Percentiles rank a stretch among this genome's conserved stretches.
Conservation (phyloP, 768 basidiomycete species). For the Pleurotus platypus region DNA sequence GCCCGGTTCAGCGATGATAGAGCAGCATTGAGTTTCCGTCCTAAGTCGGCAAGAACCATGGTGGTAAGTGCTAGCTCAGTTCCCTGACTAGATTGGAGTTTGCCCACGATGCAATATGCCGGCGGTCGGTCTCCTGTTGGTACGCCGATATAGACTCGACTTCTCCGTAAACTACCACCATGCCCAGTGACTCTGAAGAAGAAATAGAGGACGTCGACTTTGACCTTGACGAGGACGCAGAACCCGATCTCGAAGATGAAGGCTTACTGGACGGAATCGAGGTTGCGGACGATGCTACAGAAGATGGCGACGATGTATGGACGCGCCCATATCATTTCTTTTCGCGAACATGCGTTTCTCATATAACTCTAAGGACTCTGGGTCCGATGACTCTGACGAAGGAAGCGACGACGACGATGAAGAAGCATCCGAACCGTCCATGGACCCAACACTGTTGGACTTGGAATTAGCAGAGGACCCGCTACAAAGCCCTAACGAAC, state of each 20-base stretch:
- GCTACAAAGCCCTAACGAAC: conserved; percentile 21
- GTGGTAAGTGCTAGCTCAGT: conserved; percentile 17
- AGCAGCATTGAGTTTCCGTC: conserved; percentile 90
- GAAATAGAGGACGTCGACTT: conserved; percentile 55
- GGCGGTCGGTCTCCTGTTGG: background rate
- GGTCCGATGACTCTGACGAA: conserved; percentile 58
- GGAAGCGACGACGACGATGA: conserved; percentile 51
- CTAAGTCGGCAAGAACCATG: conserved; percentile 97
- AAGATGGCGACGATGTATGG: conserved; percentile 68
- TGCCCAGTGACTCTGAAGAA: conserved; percentile 59
- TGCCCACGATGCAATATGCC: background rate
- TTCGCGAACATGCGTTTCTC: background rate
- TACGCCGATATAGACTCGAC: background rate
- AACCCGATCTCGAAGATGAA: conserved; percentile 50
- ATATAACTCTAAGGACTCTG: conserved; percentile 42
- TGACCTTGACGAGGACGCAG: conserved; percentile 43
- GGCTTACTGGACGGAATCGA: conserved; percentile 61
- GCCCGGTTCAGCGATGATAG: conserved; percentile 85
- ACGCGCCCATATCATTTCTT: no score
- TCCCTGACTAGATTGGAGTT: conserved; percentile 3
- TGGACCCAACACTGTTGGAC: conserved; percentile 22
- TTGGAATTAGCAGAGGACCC: conserved; percentile 16
- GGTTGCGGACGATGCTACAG: conserved; percentile 56
- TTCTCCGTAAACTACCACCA: background rate
- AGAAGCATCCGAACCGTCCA: conserved; percentile 30